phyloP scores from a whole-genome alignment of 2,329 filamentous ascomycete species.

The Beauveria bassiana region DNA sequence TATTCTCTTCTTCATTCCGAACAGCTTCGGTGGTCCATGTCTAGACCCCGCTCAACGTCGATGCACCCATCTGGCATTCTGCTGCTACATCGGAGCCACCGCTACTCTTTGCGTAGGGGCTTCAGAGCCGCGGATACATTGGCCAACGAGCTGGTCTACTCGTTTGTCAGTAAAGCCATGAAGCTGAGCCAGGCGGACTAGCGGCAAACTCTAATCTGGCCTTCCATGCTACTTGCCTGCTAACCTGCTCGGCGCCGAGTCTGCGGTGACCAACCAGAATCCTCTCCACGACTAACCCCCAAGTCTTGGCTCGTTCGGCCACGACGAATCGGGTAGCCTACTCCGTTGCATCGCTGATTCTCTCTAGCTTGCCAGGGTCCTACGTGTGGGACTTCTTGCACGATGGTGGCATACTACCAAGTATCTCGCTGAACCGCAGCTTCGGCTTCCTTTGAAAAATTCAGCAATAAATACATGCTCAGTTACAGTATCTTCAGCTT shows the following conservation, averaged over 20 bases:
- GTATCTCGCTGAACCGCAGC: not conserved
- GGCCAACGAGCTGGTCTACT: no score
- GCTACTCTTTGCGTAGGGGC: not conserved
- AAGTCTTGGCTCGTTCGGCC: not conserved
- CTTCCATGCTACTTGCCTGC: not conserved
- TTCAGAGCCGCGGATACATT: no score
- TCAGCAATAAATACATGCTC: not conserved
- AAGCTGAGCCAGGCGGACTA: not conserved
- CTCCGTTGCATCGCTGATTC: not conserved
- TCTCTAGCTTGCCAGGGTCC: not conserved
- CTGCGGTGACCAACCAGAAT: not conserved
- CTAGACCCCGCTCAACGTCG: no score
- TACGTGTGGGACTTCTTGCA: not conserved
- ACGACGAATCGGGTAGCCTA: not conserved
- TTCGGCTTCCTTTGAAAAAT: not conserved
- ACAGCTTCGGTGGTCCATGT: no score
- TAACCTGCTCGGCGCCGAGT: not conserved
- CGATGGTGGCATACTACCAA: not conserved
- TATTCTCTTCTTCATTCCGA: no score
- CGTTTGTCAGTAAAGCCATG: not conserved
- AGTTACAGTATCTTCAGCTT: not conserved
- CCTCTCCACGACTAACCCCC: not conserved
- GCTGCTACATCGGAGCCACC: not conserved
- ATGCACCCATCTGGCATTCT: no score
- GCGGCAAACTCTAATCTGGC: not conserved